Base-by-base conservation (phyloP, 1,284 basidiomycete genomes). In the Moniliophthora roreri region DNA sequence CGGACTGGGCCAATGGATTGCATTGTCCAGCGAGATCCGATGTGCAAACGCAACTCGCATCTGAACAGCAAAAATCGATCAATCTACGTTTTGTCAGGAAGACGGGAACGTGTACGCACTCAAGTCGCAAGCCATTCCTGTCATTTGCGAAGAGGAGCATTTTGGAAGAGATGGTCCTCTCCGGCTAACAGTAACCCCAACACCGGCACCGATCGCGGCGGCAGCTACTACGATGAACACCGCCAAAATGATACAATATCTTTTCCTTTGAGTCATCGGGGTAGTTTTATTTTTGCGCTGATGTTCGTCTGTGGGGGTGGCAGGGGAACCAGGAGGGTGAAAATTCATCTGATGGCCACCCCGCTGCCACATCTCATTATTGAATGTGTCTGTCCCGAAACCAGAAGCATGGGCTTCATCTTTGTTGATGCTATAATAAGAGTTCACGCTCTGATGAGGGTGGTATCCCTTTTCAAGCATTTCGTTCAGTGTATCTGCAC, bases 1-100 rank as follows among this genome's bases (percentile, higher is more conserved):
- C 60, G 50, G 70, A 76, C 59, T 77, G 72, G 0, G 85, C 83
- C 4, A 87, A 65, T n/a, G 72, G 73, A 41, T 78, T 74, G 60
- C 84, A 86, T 54, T 69, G 70, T 13, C 69, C 69, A 2, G 68
- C 50, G n/a, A 58, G 53, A 9, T 66, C 65, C 0, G 78, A 75
- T 6, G 81, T 80, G 59, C 85, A 87, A 34, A 80, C 71, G 62
- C 84, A 87, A 0, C 81, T 80, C 3, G 83, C 74, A 68, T 85
- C 84, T 86, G 45, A 48, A 55, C 7, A 55, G 53, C n/a, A 51
- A 46, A 26, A 39, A 54, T 49, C 20, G 4, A 38, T 5, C 8
- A 10, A 20, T 45, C 55, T 20, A 46, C 16, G 28, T 40, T 37
- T 24, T 15, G 35, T 36, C 15, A 16, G 26, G 51, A 20, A 15